Evolutionary conservation across 805 yeast genomes (phyloP), one percentile per base, ranked within the genome.

Genomic region (Lachancea nothofagi): DNA sequence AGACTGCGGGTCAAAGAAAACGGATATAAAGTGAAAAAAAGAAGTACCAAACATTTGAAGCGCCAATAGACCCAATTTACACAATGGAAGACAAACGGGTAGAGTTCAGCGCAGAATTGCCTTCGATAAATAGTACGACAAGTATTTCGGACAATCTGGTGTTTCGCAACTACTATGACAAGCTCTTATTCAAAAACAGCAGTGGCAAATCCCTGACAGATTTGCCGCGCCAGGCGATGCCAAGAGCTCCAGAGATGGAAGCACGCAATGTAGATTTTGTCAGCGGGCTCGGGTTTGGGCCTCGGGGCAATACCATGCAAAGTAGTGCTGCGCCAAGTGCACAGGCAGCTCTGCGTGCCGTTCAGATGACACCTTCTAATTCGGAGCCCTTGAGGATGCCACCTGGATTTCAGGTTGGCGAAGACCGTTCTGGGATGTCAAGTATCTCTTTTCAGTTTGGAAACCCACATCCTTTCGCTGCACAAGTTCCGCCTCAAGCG

Each of bases 101-200:
- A 5, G 38, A 35, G 19, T 14, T 35, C 8, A 35, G 17, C 27
- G 33, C 35, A 13, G 43, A 40, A 17, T 41, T 60, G 22, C 65
- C 63, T 12, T 55, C 61, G 14, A 53, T 60, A 7, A 60, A 53
- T 40, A 59, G 64, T 40, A 53, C 58, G 5, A 58, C 65, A 7
- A 53, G 60, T 42, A 48, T 60, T 20, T 60, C 65, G 5, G 65
- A 60, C 38, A 60, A 60, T 39, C 49, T 55, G 26, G 60, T 53
- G 28, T 43, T 60, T 31, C 54, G 52, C 40, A 56, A 59, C 36
- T 59, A 60, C 34, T 60, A 60, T 42, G 65, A 60, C 38, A 59
- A 60, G 10, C 36, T 60, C 29, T 43, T 60, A 25, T 60, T 60
- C 38, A 57, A 54, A 29, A 58, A 58, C 38, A 52, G 42, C 41